Base-by-base conservation (phyloP, 2,329 filamentous ascomycete species). In the Shiraia bambusicola region DNA sequence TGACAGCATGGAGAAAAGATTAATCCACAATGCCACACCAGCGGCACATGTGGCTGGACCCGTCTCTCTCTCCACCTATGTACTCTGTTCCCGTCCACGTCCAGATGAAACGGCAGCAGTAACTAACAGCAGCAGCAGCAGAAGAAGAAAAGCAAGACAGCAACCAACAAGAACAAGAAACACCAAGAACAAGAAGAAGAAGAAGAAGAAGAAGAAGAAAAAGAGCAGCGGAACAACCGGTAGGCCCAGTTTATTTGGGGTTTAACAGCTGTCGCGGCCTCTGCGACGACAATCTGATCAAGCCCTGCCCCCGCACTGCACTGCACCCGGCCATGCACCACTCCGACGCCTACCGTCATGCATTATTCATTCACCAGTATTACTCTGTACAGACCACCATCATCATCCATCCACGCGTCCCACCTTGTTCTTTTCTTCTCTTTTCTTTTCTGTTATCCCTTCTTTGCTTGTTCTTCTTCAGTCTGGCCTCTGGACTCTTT, bases 251-350 rank as follows among this genome's bases (percentile, higher is more conserved):
- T 5, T 4, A 4, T 4, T 32, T 29, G 39, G 36, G 33, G 43
- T 35, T 38, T 45, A 39, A 32, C 43, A 46, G 43, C 30, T 38
- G 43, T 46, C 34, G 34, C 43, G 43, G 43, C 38, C 32, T 30
- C 34, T 36, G 27, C 10, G 34, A 12, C 9, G 11, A 17, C 19
- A 15, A 24, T 37, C 34, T 16, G 29, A 29, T 13, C 26, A 28
- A 28, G 13, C 9, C 12, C 26, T 12, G 24, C 14, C 31, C 37
- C 36, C 41, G 36, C 31, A 28, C 42, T 33, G 28, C 29, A 24
- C n/a, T n/a, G n/a, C n/a, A n/a, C n/a, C 42, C 42, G 33, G 42
- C 26, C 34, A 32, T 42, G 7, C 32, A 13, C 28, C 32, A 40
- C 28, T 34, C 32, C 38, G 38, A 30, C 26, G 38, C 38, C 22